phyloP scores from a whole-genome alignment of 495 filamentous ascomycete genomes.

The Neohortaea acidophila region DNA sequence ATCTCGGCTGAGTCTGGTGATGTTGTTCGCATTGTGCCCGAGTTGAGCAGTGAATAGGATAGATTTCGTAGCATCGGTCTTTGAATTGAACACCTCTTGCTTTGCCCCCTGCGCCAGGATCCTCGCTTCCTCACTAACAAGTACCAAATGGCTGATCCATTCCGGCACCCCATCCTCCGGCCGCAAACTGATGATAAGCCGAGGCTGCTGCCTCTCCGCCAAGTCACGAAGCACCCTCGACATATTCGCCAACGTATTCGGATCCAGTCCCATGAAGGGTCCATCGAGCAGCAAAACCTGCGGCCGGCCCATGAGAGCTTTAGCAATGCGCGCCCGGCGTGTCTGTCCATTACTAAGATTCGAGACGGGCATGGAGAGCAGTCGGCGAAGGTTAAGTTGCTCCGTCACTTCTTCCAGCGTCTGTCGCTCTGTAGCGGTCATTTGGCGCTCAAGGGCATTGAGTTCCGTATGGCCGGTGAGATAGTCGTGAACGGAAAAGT shows the following conservation, averaged over 20 bases:
- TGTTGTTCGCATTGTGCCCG: background rate
- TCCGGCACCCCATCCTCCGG: constrained; percentile 74
- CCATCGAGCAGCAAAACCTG: constrained; percentile 81
- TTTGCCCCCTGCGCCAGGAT: constrained; percentile 43
- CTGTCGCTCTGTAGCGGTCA: constrained; percentile 28
- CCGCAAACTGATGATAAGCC: constrained; percentile 60
- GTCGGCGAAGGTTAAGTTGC: constrained; percentile 46
- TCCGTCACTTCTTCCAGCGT: constrained; percentile 44
- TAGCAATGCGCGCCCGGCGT: constrained; percentile 70
- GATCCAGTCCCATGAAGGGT: constrained; percentile 94
- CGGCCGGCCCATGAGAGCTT: constrained; percentile 60
- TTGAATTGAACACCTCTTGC: constrained; percentile 1
- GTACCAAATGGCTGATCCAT: constrained; percentile 74
- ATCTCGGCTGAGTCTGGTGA: constrained; percentile 7
- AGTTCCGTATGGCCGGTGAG: constrained; percentile 61
- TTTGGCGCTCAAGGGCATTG: constrained; percentile 45
- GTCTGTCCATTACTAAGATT: constrained; percentile 91
- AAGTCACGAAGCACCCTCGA: constrained; percentile 52
- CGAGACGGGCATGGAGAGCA: constrained; percentile 65
- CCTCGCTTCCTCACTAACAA: constrained; percentile 45
- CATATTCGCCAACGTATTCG: constrained; percentile 52
- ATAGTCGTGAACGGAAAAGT: constrained; percentile 70
- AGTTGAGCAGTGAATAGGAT: background rate
- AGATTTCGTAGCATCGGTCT: background rate
- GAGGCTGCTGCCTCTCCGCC: constrained; percentile 46